These are phyloP conservation scores for Polyplosphaeria fusca DNA, from an alignment of 495 filamentous ascomycete genomes.

Conservation along the genomic window DNA sequence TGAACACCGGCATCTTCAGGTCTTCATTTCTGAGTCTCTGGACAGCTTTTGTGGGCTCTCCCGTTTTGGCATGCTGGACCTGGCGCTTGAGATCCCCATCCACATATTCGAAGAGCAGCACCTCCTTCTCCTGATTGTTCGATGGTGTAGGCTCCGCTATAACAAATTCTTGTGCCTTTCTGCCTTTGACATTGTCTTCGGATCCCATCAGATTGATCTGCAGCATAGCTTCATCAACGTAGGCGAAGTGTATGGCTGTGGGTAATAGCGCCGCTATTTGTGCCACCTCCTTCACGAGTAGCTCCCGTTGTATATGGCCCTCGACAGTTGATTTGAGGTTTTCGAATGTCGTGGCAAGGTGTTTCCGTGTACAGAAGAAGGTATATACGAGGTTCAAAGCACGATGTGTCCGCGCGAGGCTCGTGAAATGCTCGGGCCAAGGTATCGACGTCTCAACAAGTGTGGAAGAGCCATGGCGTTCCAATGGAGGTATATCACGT, in stretches of 20 bases:
- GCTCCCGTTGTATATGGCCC: slow-evolving; percentile 66
- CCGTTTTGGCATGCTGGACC: slow-evolving; percentile 65
- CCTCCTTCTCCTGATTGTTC: slow-evolving; percentile 52
- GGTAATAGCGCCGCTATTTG: slow-evolving; percentile 75
- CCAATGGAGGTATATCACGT: slow-evolving; percentile 36
- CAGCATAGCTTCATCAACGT: slow-evolving; percentile 77
- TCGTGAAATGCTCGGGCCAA: slow-evolving; percentile 73
- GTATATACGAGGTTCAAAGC: slow-evolving; percentile 92
- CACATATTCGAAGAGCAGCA: slow-evolving; percentile 86
- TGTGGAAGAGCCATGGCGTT: slow-evolving; percentile 45
- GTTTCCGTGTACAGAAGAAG: slow-evolving; percentile 88
- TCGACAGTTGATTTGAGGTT: slow-evolving; percentile 84
- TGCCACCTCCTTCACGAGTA: slow-evolving; percentile 75
- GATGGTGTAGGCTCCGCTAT: slow-evolving; percentile 35
- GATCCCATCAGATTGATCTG: slow-evolving; percentile 74
- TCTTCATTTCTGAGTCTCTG: slow-evolving; percentile 69
- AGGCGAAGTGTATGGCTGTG: slow-evolving; percentile 73
- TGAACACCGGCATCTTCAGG: slow-evolving; percentile 89
- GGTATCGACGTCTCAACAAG: slow-evolving; percentile 49
- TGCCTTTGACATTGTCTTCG: slow-evolving; percentile 43
- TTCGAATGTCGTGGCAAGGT: slow-evolving; percentile 85
- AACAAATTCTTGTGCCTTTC: slow-evolving; percentile 27
- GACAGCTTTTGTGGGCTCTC: slow-evolving; percentile 62
- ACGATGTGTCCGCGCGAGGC: slow-evolving; percentile 71
- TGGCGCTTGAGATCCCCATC: slow-evolving; percentile 88